Conservation (phyloP, 164 flowering plant genomes). For the Umbilicus rupestris region DNA sequence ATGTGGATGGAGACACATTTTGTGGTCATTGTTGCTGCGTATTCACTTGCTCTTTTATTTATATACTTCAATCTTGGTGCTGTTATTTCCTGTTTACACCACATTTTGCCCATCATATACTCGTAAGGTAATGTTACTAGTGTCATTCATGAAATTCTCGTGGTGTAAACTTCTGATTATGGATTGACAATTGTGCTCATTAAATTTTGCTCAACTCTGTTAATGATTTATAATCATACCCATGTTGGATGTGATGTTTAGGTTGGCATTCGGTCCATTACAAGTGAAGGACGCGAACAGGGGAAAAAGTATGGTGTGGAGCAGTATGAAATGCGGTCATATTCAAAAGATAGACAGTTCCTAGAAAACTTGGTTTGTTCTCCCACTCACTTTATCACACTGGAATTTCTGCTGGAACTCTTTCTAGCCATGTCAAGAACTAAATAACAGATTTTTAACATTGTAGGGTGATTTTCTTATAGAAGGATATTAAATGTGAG, state of each 20-base stretch:
- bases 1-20: no score
- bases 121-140: neutral
- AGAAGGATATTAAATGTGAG: no score
- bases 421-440: neutral
- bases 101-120: neutral
- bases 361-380: conserved; percentile 78
- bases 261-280: conserved; percentile 96
- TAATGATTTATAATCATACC: no score
- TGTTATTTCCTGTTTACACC: no score
- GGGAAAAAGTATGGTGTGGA: conserved; percentile 88
- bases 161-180: neutral
- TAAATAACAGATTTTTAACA: neutral
- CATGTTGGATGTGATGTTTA: conserved; percentile 17
- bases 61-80: no score
- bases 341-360: conserved; percentile 68
- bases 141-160: neutral
- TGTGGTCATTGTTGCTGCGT: no score
- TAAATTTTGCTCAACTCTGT: no score
- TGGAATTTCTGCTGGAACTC: neutral
- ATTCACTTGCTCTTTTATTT: no score
- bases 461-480: neutral
- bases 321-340: conserved; percentile 90
- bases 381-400: conserved; percentile 16
- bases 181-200: neutral
- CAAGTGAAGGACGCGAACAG: conserved; percentile 87